Percentiles rank a stretch among this genome's conserved stretches.
Conservation (phyloP, 1,284 basidiomycete species). For the Xerocomus cyaneibrunnescens region DNA sequence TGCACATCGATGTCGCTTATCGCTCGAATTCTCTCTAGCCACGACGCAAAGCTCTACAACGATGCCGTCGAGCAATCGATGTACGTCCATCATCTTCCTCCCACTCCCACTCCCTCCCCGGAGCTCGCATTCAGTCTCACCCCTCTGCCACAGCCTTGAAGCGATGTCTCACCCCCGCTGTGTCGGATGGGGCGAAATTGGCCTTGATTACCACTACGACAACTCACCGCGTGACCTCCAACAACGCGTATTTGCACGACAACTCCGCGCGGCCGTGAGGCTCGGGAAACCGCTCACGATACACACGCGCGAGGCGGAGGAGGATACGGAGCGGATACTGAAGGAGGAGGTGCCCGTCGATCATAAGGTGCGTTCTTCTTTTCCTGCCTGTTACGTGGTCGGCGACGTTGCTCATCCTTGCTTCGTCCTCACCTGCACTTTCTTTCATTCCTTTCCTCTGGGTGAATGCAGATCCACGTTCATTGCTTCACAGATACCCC, state of each 20-base stretch:
- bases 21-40: conserved; percentile 40
- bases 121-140: background rate
- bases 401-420: too few species aligned
- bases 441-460: too few species aligned
- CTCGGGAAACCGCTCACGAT: conserved; percentile 74
- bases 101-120: too few species aligned
- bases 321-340: conserved; percentile 73
- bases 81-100: conserved; percentile 42
- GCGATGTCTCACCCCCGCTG: conserved; percentile 78
- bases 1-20: background rate
- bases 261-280: conserved; percentile 63
- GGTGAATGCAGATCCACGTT: conserved; percentile 59
- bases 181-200: conserved; percentile 84
- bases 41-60: conserved; percentile 68
- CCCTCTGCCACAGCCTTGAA: conserved; percentile 42
- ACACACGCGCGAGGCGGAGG: conserved; percentile 79
- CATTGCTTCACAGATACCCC: conserved; percentile 83
- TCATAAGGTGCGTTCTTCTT: conserved; percentile 49
- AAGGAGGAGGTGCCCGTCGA: conserved; percentile 69
- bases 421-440: too few species aligned
- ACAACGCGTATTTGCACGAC: conserved; percentile 61
- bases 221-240: conserved; percentile 69
- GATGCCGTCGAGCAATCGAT: conserved; percentile 68
- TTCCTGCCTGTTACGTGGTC: too few species aligned
- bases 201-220: conserved; percentile 82